Evolutionary conservation across 2,329 filamentous ascomycete species (phyloP).

Genomic region (Scytalidium lignicola): DNA sequence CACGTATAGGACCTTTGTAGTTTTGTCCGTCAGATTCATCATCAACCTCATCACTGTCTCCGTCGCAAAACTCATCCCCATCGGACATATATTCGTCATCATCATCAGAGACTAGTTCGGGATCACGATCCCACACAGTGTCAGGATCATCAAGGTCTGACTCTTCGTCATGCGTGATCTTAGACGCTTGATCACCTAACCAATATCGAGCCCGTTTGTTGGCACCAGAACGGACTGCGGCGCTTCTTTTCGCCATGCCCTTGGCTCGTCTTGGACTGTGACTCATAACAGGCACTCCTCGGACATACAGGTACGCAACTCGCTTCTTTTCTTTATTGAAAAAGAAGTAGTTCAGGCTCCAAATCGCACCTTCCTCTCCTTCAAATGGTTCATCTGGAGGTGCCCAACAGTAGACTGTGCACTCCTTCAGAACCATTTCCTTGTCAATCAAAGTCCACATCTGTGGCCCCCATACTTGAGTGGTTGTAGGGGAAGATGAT

Average conservation of each 20-base stretch:
- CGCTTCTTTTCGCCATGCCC: conserved; percentile 21
- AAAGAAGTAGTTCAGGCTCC: conserved; percentile 95
- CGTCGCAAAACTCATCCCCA: conserved; percentile 38
- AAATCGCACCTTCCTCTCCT: conserved; percentile 88
- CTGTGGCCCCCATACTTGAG: conserved; percentile 73
- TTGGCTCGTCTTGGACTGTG: conserved; percentile 49
- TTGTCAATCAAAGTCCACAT: conserved; percentile 93
- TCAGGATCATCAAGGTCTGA: conserved; percentile 35
- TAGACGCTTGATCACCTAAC: conserved; percentile 63
- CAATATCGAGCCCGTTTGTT: conserved; percentile 84
- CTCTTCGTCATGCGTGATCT: conserved; percentile 36
- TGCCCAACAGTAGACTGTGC: conserved; percentile 82
- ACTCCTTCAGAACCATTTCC: conserved; percentile 88
- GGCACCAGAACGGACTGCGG: conserved; percentile 44
- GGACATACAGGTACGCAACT: conserved; percentile 88
- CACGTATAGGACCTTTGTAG: conserved; percentile 42
- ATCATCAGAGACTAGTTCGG: conserved; percentile 35
- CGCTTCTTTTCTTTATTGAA: conserved; percentile 91
- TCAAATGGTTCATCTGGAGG: conserved; percentile 88
- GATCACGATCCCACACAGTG: conserved; percentile 33
- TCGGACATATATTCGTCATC: conserved; percentile 44
- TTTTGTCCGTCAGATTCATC: conserved; percentile 33
- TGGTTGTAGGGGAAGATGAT: conserved; percentile 36
- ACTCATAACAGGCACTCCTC: conserved; percentile 75
- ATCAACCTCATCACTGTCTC: conserved; percentile 28